Base-by-base conservation (phyloP, 1,139 yeast genomes). In the Wickerhamiella infanticola region DNA sequence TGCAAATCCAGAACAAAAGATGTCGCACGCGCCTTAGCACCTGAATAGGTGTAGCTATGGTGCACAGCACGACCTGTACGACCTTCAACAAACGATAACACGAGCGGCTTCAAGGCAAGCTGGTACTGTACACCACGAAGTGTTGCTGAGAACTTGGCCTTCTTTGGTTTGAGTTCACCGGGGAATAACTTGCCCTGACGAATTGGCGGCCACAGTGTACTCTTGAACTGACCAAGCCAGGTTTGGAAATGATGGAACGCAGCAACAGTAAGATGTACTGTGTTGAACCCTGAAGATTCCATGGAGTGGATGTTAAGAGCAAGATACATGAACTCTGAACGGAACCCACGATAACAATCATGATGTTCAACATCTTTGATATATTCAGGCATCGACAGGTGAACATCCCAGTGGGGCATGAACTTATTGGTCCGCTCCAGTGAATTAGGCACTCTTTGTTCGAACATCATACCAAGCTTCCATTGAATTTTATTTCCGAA, bases 151-250 rank as follows among this genome's bases (percentile, higher is more conserved):
- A 88, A 81, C 56, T 82, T 83, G 27, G 73, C 69, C 47, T 70
- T 63, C 24, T 65, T 55, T 53, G 61, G 48, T 7, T 39, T 31
- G 52, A 61, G 55, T 41, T 58, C 61, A 13, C 69, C 62, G 23
- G 71, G 74, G 59, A 83, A 90, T 24, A 90, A 61, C 11, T 65
- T 64, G 0, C 97, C 97, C 39, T 73, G 71, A 48, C 85, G 72
- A 3, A 84, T 72, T 0, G 97, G 95, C 36, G 84, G 66, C 4
- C 94, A 79, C 31, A 81, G 66, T 33, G 74, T 73, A 41, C 83
- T 76, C 26, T 80, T 76, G 56, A 90, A 77, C 46, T 80, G 70
- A 43, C 70, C 64, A 95, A 95, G 86, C 97, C 97, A 90, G 38
- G 66, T 63, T 56, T 74, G 76, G 65, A 88, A 88, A 54, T 81